These are phyloP conservation scores for Glarea lozoyensis DNA, from an alignment of 495 filamentous ascomycete genomes.

Conservation along the genomic window DNA sequence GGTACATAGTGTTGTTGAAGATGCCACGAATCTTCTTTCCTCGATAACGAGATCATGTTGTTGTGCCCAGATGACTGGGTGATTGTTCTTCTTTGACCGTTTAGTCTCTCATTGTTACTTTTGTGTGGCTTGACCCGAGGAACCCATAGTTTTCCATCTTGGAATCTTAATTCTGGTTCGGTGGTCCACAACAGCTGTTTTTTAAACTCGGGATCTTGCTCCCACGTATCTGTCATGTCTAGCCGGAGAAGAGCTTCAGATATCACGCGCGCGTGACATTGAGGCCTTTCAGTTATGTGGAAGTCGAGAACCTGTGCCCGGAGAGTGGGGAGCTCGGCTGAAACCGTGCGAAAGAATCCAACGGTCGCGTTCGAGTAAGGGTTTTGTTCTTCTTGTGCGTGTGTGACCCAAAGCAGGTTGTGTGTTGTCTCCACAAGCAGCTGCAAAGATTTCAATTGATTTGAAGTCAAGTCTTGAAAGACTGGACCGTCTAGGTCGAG, in stretches of 20 bases:
- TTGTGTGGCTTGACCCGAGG: background rate
- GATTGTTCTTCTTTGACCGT: background rate
- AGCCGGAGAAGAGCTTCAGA: background rate
- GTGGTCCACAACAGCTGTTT: background rate
- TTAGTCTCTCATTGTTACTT: constrained; percentile 1
- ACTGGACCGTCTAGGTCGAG: constrained; percentile 33
- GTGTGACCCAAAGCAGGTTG: constrained; percentile 19
- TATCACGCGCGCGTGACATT: background rate
- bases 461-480: constrained; percentile 26
- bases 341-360: constrained; percentile 6
- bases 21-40: too few species aligned
- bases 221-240: background rate
- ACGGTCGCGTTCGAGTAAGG: constrained; percentile 14
- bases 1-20: too few species aligned
- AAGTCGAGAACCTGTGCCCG: constrained; percentile 4
- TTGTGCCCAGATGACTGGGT: too few species aligned
- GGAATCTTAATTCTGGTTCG: background rate
- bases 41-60: too few species aligned
- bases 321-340: background rate
- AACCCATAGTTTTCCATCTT: constrained; percentile 1
- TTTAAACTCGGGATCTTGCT: background rate
- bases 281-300: background rate
- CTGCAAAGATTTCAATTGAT: constrained; percentile 23
- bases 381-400: background rate
- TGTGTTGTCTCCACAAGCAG: constrained; percentile 27